phyloP scores from a whole-genome alignment of 352 stramenopile genomes.

The Aphanomyces astaci region DNA sequence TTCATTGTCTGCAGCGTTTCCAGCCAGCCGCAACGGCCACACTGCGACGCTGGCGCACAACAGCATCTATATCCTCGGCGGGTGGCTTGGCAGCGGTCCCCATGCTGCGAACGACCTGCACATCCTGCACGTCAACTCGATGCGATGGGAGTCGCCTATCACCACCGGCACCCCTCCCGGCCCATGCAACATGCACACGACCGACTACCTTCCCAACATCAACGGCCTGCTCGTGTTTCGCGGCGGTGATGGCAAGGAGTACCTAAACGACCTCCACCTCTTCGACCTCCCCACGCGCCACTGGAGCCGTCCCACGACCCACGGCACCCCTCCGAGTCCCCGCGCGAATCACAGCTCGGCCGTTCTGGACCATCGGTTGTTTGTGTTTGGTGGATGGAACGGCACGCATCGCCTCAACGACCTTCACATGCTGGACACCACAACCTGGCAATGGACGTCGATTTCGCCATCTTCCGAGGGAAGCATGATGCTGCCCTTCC shows the following conservation, averaged over 20 bases:
- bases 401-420: conserved; percentile 91
- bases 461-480: conserved; percentile 33
- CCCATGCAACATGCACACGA: conserved; percentile 97
- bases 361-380: conserved; percentile 80
- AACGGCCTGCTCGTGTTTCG: conserved; percentile 91
- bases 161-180: conserved; percentile 46
- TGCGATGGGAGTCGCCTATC: conserved; percentile 52
- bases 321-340: conserved; percentile 70
- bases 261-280: conserved; percentile 94
- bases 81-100: conserved; percentile 89
- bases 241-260: conserved; percentile 90
- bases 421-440: conserved; percentile 91
- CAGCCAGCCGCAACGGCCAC: conserved; percentile 91
- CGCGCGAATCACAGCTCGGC: conserved; percentile 93
- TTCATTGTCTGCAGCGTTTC: conserved; percentile 39
- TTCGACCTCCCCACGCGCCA: conserved; percentile 82
- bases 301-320: conserved; percentile 77
- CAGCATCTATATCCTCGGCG: conserved; percentile 90
- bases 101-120: conserved; percentile 89
- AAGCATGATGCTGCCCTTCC: conserved; percentile 79
- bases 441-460: conserved; percentile 90
- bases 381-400: conserved; percentile 95
- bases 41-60: conserved; percentile 88
- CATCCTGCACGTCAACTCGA: conserved; percentile 78
- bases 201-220: conserved; percentile 82